Evolutionary conservation across 352 stramenopile species (phyloP).

Genomic region (Globisporangium acanthophoron): DNA sequence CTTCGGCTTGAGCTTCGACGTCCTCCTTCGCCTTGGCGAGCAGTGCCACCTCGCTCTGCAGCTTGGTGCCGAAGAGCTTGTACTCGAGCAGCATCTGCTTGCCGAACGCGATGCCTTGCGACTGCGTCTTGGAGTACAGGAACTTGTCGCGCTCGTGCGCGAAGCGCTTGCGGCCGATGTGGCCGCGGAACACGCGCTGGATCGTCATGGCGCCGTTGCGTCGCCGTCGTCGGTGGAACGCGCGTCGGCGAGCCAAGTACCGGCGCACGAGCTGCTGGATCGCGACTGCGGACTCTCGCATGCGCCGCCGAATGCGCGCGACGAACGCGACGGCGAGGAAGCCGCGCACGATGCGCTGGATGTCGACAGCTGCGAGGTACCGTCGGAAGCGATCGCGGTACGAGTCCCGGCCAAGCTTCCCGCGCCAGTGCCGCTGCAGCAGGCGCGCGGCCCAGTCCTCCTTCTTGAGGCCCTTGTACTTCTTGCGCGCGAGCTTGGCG

Average conservation of each 20-base stretch:
- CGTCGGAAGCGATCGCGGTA: slow-evolving; percentile 71
- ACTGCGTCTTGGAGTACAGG: slow-evolving; percentile 92
- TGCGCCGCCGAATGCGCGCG: slow-evolving; percentile 31
- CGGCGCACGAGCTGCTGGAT: slow-evolving; percentile 84
- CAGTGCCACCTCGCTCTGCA: slow-evolving; percentile 92
- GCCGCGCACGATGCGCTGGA: slow-evolving; percentile 87
- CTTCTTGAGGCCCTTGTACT: slow-evolving; percentile 71
- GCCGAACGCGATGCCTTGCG: slow-evolving; percentile 92
- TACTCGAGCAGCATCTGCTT: slow-evolving; percentile 95
- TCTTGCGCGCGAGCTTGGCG: slow-evolving; percentile 70
- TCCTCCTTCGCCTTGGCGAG: slow-evolving; percentile 87
- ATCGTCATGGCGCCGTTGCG: slow-evolving; percentile 69
- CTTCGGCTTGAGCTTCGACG: slow-evolving; percentile 86
- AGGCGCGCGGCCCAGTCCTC: slow-evolving; percentile 89
- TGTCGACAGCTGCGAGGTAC: slow-evolving; percentile 72
- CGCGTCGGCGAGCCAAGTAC: slow-evolving; percentile 42
- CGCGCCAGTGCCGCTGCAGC: slow-evolving; percentile 90
- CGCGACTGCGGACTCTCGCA: slow-evolving; percentile 46
- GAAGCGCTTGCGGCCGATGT: slow-evolving; percentile 76
- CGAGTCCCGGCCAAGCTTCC: slow-evolving; percentile 80
- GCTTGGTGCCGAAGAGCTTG: slow-evolving; percentile 91
- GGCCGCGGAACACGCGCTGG: slow-evolving; percentile 88
- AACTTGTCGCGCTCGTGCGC: slow-evolving; percentile 90
- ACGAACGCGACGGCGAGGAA: slow-evolving; percentile 62
- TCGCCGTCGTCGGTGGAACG: slow-evolving; percentile 41